phyloP scores from a whole-genome alignment of 192 early-diverging fungal species.

The Neocallimastix lanati region DNA sequence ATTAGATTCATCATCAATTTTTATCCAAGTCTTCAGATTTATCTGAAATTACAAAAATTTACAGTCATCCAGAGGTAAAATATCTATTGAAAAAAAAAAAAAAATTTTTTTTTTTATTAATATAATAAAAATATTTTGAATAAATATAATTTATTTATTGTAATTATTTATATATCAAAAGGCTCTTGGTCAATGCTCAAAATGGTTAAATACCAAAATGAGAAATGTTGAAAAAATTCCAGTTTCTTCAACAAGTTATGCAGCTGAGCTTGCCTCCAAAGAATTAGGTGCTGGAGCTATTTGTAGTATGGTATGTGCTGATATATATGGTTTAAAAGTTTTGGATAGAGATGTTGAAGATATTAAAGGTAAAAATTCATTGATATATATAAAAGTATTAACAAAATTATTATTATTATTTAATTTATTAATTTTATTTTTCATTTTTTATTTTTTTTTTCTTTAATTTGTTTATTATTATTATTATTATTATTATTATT shows the following conservation, averaged over 20 bases:
- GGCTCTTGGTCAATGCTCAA: slow-evolving; percentile 64
- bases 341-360: slow-evolving; percentile 65
- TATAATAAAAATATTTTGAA: too few species aligned
- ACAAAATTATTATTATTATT: too few species aligned
- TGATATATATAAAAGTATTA: too few species aligned
- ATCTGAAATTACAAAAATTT: slow-evolving; percentile 54
- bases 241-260: slow-evolving; percentile 65
- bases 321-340: slow-evolving; percentile 60
- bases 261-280: slow-evolving; percentile 64
- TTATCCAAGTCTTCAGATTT: slow-evolving; percentile 6
- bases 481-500: too few species aligned
- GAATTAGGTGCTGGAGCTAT: slow-evolving; percentile 67
- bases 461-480: too few species aligned
- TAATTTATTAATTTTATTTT: too few species aligned
- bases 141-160: too few species aligned
- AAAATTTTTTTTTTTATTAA: too few species aligned
- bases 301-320: slow-evolving; percentile 55
- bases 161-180: slow-evolving; percentile 10
- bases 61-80: slow-evolving; percentile 37
- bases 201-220: slow-evolving; percentile 51
- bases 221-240: slow-evolving; percentile 51
- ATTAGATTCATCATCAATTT: neutral
- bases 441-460: too few species aligned
- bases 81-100: too few species aligned
- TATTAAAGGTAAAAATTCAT: slow-evolving; percentile 36